Conservation (phyloP, 371 early-diverging fungal species). For the Circinella minor region DNA sequence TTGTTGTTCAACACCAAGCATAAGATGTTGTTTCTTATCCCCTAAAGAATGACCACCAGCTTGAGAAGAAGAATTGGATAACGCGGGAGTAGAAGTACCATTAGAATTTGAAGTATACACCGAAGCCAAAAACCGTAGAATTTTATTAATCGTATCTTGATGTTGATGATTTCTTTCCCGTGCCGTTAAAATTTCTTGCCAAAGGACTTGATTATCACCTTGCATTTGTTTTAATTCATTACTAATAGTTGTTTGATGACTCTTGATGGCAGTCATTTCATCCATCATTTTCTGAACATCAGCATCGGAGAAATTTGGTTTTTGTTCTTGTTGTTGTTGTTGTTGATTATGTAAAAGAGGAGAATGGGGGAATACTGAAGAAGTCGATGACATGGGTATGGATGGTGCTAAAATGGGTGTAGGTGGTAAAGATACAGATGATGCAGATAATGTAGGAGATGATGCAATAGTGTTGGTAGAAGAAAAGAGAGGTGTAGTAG, state of each 20-base stretch:
- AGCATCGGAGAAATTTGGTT: slow-evolving; percentile 18
- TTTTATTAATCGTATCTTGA: slow-evolving; percentile 93
- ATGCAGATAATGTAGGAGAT: not conserved
- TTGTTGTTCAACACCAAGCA: slow-evolving; percentile 37
- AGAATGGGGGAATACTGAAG: not conserved
- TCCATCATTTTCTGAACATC: slow-evolving; percentile 69
- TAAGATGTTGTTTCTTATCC: slow-evolving; percentile 49
- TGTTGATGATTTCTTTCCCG: slow-evolving; percentile 83
- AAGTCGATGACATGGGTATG: too few relatives aligned
- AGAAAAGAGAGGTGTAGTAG: not conserved
- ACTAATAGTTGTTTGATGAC: slow-evolving; percentile 88
- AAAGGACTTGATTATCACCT: slow-evolving; percentile 83
- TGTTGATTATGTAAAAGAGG: not conserved
- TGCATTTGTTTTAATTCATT: slow-evolving; percentile 86
- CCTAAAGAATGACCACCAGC: slow-evolving; percentile 18
- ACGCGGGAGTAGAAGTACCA: not conserved
- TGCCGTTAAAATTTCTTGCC: slow-evolving; percentile 81
- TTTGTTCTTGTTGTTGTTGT: not conserved
- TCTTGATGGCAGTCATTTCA: slow-evolving; percentile 87
- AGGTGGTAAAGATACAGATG: not conserved
- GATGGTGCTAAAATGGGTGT: not conserved
- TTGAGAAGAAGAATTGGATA: slow-evolving; percentile 16
- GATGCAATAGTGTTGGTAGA: not conserved
- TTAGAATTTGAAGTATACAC: slow-evolving; percentile 55
- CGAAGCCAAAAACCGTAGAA: slow-evolving; percentile 78